phyloP scores from a whole-genome alignment of 2,329 filamentous ascomycete species.

The Mariannaea elegans region DNA sequence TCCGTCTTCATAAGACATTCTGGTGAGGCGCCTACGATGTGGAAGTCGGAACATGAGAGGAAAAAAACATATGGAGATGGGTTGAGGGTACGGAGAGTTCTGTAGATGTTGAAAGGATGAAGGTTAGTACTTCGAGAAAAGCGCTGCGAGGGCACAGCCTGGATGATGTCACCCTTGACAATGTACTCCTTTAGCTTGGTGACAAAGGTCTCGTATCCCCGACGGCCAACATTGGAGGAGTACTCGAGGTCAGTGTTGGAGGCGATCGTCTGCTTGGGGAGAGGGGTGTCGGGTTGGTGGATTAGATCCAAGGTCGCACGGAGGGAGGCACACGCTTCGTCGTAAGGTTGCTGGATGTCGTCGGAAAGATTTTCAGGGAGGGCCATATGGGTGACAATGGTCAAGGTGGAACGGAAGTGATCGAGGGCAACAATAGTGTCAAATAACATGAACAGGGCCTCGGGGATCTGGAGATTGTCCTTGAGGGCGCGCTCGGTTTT shows the following conservation, averaged over 20 bases:
- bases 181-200: slow-evolving; percentile 90
- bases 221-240: slow-evolving; percentile 88
- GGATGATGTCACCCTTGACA: slow-evolving; percentile 91
- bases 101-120: slow-evolving; percentile 98
- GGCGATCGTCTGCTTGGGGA: slow-evolving; percentile 73
- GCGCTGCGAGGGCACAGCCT: slow-evolving; percentile 94
- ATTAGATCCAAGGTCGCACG: slow-evolving; percentile 75
- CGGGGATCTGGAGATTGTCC: slow-evolving; percentile 87
- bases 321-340: slow-evolving; percentile 66
- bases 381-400: slow-evolving; percentile 90
- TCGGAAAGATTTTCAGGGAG: slow-evolving; percentile 66
- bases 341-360: slow-evolving; percentile 53
- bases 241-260: slow-evolving; percentile 78
- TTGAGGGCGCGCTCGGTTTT: slow-evolving; percentile 91
- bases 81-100: slow-evolving; percentile 95
- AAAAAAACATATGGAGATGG: slow-evolving; percentile 98
- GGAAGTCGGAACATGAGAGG: slow-evolving; percentile 89
- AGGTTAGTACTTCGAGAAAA: slow-evolving; percentile 88
- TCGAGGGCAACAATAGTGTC: slow-evolving; percentile 95
- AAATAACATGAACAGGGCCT: slow-evolving; percentile 96
- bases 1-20: slow-evolving; percentile 87
- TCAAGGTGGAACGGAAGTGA: slow-evolving; percentile 91
- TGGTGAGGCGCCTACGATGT: slow-evolving; percentile 93
- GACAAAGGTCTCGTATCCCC: slow-evolving; percentile 92
- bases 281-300: slow-evolving; percentile 75